These are phyloP conservation scores for Gymnopilus dilepis DNA, from an alignment of 768 basidiomycete genomes.

Conservation along the genomic window DNA sequence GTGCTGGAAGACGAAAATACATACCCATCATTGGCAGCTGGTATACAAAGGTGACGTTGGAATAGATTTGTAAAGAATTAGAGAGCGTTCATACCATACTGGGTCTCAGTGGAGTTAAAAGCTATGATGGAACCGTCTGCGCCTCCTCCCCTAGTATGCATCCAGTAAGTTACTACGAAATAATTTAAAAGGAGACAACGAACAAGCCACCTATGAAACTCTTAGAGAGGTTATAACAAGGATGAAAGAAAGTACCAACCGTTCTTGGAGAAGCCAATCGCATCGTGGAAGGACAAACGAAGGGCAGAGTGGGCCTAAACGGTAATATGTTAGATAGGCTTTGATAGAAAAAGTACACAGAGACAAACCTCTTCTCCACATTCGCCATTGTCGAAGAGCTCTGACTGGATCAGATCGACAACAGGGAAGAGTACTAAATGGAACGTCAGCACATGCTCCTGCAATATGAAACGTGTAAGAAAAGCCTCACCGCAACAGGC, in stretches of 20 bases:
- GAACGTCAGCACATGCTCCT: not conserved
- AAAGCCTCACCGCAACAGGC: not conserved
- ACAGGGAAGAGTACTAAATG: not conserved
- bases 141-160: not conserved
- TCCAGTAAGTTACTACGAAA: not conserved
- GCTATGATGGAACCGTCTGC: conserved; percentile 4
- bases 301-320: conserved; percentile 4
- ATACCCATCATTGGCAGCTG: conserved; percentile 23
- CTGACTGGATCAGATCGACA: not conserved
- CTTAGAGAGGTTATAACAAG: not conserved
- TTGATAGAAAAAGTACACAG: no score
- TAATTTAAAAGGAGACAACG: not conserved
- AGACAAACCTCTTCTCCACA: not conserved
- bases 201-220: not conserved
- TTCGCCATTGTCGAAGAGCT: not conserved
- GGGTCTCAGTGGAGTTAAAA: not conserved
- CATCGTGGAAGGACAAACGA: conserved; percentile 8
- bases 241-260: not conserved
- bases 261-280: conserved; percentile 3
- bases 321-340: no score
- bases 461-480: not conserved
- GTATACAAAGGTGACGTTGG: not conserved
- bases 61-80: not conserved
- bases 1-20: not conserved
- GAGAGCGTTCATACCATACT: not conserved